These are phyloP conservation scores for Ceratocystis eucalypticola DNA, from an alignment of 2,329 filamentous ascomycete species.

Conservation along the genomic window DNA sequence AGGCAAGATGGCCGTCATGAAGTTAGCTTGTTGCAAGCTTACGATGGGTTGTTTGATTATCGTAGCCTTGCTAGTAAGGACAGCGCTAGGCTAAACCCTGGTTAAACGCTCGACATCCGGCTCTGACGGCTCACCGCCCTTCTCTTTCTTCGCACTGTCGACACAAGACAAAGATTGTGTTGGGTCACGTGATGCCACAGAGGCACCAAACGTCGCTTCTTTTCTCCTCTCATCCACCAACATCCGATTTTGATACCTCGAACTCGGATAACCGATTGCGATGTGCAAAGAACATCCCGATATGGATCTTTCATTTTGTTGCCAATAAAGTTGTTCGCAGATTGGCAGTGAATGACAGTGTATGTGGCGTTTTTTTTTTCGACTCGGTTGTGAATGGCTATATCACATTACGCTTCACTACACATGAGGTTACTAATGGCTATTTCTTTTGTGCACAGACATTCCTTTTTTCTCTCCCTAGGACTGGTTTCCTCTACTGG, in stretches of 20 bases:
- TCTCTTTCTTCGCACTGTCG: neutral
- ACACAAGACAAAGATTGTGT: neutral
- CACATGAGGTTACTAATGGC: no score
- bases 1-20: neutral
- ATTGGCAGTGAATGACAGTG: no score
- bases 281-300: no score
- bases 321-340: no score
- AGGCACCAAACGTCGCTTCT: neutral
- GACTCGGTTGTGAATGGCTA: no score
- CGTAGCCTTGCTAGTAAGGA: neutral
- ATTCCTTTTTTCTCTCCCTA: no score
- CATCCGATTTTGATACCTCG: neutral
- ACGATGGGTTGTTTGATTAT: neutral
- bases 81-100: neutral
- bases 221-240: neutral
- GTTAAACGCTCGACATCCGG: neutral
- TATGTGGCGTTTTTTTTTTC: no score
- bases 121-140: neutral
- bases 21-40: neutral
- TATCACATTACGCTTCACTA: no score
- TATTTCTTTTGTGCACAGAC: no score
- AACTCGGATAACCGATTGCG: no score
- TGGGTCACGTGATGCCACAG: neutral
- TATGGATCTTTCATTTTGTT: no score
- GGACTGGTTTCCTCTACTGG: no score